Conservation (phyloP, 441 rosid species). For the Pelargonium myrrhifolium region DNA sequence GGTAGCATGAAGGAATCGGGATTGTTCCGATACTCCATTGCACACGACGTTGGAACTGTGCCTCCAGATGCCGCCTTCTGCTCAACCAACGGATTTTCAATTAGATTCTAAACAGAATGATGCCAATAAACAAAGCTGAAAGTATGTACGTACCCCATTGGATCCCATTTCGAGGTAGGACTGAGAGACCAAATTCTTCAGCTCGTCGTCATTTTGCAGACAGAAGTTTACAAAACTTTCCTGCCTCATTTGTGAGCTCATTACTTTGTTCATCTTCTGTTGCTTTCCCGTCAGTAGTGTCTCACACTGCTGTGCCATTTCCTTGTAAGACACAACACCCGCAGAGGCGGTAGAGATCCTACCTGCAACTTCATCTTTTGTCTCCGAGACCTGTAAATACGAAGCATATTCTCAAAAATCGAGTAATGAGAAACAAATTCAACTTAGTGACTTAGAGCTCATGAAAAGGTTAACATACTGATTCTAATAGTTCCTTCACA, state of each 20-base stretch:
- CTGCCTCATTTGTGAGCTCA: constrained; percentile 29
- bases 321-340: constrained; percentile 50
- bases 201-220: constrained; percentile 12
- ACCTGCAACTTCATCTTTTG: constrained; percentile 49
- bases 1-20: constrained; percentile 54
- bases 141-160: constrained; percentile 12
- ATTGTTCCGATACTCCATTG: constrained; percentile 45
- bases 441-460: neutral
- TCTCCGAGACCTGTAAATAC: constrained; percentile 42
- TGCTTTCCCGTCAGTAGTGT: constrained; percentile 53
- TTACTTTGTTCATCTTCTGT: constrained; percentile 52
- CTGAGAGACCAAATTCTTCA: constrained; percentile 17
- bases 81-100: constrained; percentile 29
- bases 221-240: constrained; percentile 23
- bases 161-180: neutral
- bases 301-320: constrained; percentile 67
- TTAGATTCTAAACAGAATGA: neutral
- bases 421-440: neutral
- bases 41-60: constrained; percentile 26
- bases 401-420: neutral
- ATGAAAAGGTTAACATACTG: constrained; percentile 33
- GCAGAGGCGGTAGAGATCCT: constrained; percentile 46
- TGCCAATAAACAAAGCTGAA: neutral
- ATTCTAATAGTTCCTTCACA: constrained; percentile 54
- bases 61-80: constrained; percentile 17